phyloP scores from a whole-genome alignment of 495 filamentous ascomycete species.

The Neurospora terricola region DNA sequence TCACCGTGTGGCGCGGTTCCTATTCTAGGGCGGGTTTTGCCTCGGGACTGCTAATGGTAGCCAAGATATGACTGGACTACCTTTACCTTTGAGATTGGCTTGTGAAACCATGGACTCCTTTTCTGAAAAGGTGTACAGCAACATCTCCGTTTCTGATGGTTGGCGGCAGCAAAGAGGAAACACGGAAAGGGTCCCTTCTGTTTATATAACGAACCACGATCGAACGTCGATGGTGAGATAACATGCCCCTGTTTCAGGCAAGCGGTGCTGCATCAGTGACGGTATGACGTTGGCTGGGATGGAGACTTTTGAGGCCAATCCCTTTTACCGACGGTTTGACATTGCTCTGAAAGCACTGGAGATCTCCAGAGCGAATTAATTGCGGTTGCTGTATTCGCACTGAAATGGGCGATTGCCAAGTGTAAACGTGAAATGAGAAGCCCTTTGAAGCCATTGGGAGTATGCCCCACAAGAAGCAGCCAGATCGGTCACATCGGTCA shows the following conservation, averaged over 20 bases:
- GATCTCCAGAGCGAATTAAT: not conserved
- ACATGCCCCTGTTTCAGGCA: slow-evolving; percentile 3
- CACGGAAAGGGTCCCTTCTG: not conserved
- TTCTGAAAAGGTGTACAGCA: not conserved
- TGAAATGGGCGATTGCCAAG: not conserved
- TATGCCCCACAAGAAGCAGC: not conserved
- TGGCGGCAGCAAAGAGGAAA: not conserved
- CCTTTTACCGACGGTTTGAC: not conserved
- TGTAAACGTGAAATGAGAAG: not conserved
- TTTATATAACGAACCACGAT: not conserved
- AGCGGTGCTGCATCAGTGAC: slow-evolving; percentile 22
- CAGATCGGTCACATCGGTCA: not conserved
- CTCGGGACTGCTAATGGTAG: not conserved
- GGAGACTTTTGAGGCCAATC: not conserved
- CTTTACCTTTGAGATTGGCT: not conserved
- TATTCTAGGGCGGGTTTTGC: not conserved
- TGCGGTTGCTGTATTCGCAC: not conserved
- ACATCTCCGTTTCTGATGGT: not conserved
- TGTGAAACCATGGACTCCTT: not conserved
- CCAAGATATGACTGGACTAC: not conserved
- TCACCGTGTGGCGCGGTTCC: not conserved
- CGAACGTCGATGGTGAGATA: not conserved
- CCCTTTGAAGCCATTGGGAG: not conserved
- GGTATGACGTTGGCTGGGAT: slow-evolving; percentile 2
- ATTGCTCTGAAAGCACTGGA: not conserved